These are phyloP conservation scores for Setaria viridis DNA, from an alignment of 202 grass and related monocot genomes.

Conservation along the genomic window DNA sequence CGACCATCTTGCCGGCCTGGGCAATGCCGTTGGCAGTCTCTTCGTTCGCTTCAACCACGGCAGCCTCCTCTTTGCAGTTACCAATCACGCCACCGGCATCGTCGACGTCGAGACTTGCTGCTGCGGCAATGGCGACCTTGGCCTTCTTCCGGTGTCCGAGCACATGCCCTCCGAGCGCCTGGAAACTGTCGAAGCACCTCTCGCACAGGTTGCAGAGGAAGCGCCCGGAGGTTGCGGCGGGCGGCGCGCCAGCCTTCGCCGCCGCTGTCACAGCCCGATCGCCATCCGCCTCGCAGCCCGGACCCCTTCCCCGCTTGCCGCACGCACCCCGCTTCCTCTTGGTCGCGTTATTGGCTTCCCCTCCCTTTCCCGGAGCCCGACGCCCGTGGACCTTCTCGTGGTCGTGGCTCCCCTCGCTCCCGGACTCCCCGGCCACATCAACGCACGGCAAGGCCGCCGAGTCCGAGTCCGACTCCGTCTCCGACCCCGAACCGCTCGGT, in stretches of 20 bases:
- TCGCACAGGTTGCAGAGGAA: constrained; percentile 45
- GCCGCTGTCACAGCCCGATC: background rate
- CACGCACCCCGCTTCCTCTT: background rate
- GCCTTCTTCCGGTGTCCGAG: constrained; percentile 47
- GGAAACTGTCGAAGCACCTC: constrained; percentile 44
- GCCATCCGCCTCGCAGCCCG: background rate
- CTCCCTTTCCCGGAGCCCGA: background rate
- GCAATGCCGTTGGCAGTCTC: background rate
- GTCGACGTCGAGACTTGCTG: background rate
- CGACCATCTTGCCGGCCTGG: background rate
- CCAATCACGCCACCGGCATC: background rate
- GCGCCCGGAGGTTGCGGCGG: background rate
- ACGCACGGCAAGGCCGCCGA: background rate
- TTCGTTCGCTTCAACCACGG: background rate
- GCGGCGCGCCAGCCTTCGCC: background rate
- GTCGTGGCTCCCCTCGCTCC: background rate
- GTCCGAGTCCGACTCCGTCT: background rate
- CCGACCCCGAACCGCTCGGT: constrained; percentile 6
- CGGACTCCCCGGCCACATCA: background rate
- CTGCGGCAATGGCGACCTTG: constrained; percentile 21
- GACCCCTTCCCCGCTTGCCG: background rate
- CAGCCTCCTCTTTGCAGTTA: background rate
- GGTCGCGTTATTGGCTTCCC: background rate
- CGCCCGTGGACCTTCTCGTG: background rate
- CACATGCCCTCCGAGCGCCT: constrained; percentile 53